Conservation (phyloP, 1,139 yeast species). For the Debaryomyces fabryi region DNA sequence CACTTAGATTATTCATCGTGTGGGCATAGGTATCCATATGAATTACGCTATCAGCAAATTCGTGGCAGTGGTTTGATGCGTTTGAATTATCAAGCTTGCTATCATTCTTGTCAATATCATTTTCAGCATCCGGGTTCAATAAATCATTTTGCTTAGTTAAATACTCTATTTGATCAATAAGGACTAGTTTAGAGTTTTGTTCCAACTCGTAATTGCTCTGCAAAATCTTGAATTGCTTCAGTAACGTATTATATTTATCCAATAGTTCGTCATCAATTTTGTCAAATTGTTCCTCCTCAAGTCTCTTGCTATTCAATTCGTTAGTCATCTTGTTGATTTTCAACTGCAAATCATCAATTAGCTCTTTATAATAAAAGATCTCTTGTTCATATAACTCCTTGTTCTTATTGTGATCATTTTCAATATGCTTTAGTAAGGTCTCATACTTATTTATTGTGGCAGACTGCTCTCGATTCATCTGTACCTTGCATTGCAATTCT, state of each 20-base stretch:
- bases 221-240: slow-evolving; percentile 41
- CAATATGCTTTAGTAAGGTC: slow-evolving; percentile 21
- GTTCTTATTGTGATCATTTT: slow-evolving; percentile 27
- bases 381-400: slow-evolving; percentile 35
- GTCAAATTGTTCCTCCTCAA: slow-evolving; percentile 15
- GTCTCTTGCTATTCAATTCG: slow-evolving; percentile 21
- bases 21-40: slow-evolving; percentile 22
- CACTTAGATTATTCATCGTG: slow-evolving; percentile 28
- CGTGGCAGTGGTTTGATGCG: neutral
- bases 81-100: slow-evolving; percentile 5
- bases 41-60: slow-evolving; percentile 17
- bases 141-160: slow-evolving; percentile 45
- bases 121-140: slow-evolving; percentile 13
- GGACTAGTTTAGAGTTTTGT: slow-evolving; percentile 51
- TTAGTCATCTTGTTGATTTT: slow-evolving; percentile 29
- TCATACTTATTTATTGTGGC: slow-evolving; percentile 25
- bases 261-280: slow-evolving; percentile 15
- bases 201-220: slow-evolving; percentile 50
- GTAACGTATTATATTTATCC: slow-evolving; percentile 33
- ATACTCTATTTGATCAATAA: slow-evolving; percentile 58
- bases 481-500: slow-evolving; percentile 23
- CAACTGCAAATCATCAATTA: slow-evolving; percentile 33
- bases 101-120: neutral
- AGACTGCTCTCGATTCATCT: slow-evolving; percentile 22
- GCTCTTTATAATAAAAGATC: slow-evolving; percentile 33